Evolutionary conservation across 2,329 filamentous ascomycete species (phyloP).

Genomic region (Xylaria sp.): DNA sequence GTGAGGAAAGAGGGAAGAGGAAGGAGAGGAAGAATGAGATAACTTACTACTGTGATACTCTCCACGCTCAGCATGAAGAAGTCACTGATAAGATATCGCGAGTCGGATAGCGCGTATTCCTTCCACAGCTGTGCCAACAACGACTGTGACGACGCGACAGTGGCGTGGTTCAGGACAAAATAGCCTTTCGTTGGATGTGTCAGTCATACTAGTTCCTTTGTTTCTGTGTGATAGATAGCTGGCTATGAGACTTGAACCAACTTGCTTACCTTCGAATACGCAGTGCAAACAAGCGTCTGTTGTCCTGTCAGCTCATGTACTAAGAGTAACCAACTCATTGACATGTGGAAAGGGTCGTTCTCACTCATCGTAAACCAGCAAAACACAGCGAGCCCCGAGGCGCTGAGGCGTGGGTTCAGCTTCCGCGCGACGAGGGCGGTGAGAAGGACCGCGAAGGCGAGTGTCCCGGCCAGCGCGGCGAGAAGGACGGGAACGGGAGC

Average conservation of each 20-base stretch:
- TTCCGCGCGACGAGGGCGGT: conserved; percentile 42
- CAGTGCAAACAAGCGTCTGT: conserved; percentile 73
- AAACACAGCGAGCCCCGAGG: conserved; percentile 51
- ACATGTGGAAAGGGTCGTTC: conserved; percentile 28
- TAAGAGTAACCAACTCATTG: background rate
- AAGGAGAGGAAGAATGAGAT: background rate
- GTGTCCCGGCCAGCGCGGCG: conserved; percentile 45
- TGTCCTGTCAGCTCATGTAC: background rate
- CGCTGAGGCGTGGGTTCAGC: conserved; percentile 41
- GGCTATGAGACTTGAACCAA: background rate
- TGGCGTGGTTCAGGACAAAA: conserved; percentile 72
- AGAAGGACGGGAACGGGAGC: conserved; percentile 48
- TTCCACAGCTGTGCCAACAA: conserved; percentile 90
- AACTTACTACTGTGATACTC: conserved; percentile 74
- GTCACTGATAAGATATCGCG: conserved; percentile 81
- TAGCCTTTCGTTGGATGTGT: conserved; percentile 59
- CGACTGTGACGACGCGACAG: conserved; percentile 70
- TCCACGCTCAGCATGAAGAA: conserved; percentile 89
- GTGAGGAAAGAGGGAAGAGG: background rate
- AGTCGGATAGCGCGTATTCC: conserved; percentile 87
- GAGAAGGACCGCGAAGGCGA: conserved; percentile 45
- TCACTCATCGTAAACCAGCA: conserved; percentile 63
- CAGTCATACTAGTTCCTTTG: background rate
- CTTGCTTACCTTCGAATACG: conserved; percentile 73
- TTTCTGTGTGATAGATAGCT: background rate